Evolutionary conservation across 768 basidiomycete genomes (phyloP).

Genomic region (Serendipita sp.): DNA sequence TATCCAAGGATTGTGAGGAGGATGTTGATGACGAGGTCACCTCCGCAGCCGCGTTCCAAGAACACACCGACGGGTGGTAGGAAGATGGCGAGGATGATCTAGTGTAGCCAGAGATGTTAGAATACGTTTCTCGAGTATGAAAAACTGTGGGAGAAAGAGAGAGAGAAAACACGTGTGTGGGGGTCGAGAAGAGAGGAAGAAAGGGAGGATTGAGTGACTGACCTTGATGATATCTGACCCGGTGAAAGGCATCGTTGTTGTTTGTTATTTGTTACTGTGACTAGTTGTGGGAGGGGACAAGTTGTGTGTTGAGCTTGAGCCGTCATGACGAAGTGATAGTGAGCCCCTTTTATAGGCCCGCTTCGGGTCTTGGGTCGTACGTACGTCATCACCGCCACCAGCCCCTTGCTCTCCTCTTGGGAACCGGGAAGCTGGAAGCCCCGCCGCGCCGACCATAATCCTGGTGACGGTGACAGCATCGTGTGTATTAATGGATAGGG

Average conservation of each 20-base stretch:
- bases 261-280: not conserved
- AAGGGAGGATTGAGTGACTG: not conserved
- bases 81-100: slow-evolving; percentile 43
- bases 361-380: too few relatives aligned
- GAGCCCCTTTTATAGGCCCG: too few relatives aligned
- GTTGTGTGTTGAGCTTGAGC: too few relatives aligned
- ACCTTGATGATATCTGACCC: not conserved
- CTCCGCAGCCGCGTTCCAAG: slow-evolving; percentile 54
- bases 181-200: not conserved
- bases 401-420: too few relatives aligned
- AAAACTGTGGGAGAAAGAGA: not conserved
- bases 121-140: not conserved
- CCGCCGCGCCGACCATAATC: too few relatives aligned
- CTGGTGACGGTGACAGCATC: too few relatives aligned
- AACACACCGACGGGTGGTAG: slow-evolving; percentile 78
- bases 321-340: too few relatives aligned
- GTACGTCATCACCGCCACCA: too few relatives aligned
- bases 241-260: not conserved
- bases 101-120: not conserved
- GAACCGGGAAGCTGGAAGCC: too few relatives aligned
- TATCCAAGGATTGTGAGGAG: slow-evolving; percentile 7
- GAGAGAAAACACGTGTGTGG: too few relatives aligned
- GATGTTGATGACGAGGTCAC: slow-evolving; percentile 46
- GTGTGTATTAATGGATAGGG: too few relatives aligned
- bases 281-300: not conserved